Percentiles rank a stretch among this genome's conserved stretches.
Conservation (phyloP, 768 basidiomycete species). For the Lepiota brunneoincarnata region DNA sequence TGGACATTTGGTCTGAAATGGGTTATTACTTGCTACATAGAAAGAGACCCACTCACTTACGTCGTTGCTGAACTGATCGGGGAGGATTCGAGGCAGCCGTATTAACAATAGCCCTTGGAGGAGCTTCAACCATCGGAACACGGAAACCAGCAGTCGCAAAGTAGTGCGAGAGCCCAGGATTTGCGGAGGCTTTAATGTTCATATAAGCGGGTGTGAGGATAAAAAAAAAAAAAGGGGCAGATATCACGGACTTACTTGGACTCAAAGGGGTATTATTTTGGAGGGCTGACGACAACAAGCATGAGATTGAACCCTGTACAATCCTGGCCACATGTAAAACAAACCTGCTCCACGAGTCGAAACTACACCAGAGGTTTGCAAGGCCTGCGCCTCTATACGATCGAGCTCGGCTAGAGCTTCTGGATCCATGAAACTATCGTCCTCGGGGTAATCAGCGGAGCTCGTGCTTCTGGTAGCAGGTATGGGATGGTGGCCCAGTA, state of each 20-base stretch:
- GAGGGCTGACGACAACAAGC: neutral
- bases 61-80: neutral
- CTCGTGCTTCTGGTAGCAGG: conserved; percentile 7
- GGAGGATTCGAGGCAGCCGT: neutral
- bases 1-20: neutral
- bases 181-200: conserved; percentile 1
- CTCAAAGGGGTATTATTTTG: neutral
- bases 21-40: neutral
- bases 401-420: conserved; percentile 42
- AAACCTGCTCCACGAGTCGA: conserved; percentile 7
- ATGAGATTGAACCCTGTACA: neutral
- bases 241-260: neutral
- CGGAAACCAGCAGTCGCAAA: neutral
- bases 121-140: neutral
- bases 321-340: neutral
- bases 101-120: too few relatives aligned
- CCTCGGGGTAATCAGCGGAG: conserved; percentile 24
- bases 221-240: neutral
- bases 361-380: conserved; percentile 8
- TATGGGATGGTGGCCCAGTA: conserved; percentile 26
- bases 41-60: neutral
- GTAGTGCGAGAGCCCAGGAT: neutral
- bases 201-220: too few relatives aligned
- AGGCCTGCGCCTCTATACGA: conserved; percentile 37
- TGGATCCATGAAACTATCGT: conserved; percentile 28